Evolutionary conservation across 306 rosid species (phyloP).

Genomic region (Hylodesmum podocarpum): DNA sequence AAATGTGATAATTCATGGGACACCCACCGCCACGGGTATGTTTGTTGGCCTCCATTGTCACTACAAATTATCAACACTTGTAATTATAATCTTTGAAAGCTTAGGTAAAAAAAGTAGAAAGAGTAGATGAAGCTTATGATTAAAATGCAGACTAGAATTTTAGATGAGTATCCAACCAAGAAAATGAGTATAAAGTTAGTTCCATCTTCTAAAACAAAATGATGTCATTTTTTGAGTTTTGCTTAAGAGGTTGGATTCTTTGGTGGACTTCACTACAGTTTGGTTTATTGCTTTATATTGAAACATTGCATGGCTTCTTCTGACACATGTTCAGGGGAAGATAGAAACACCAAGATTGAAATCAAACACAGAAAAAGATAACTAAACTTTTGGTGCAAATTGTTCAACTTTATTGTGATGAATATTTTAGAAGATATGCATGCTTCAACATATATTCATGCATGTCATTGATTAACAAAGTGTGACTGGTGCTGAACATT

Average conservation of each 20-base stretch:
- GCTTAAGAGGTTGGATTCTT: slow-evolving; percentile 57
- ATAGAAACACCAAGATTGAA: slow-evolving; percentile 17
- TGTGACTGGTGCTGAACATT: neutral
- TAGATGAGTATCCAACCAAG: slow-evolving; percentile 55
- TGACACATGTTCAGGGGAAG: slow-evolving; percentile 19
- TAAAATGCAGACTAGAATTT: slow-evolving; percentile 52
- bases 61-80: slow-evolving; percentile 47
- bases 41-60: slow-evolving; percentile 69
- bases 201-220: slow-evolving; percentile 69
- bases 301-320: slow-evolving; percentile 31
- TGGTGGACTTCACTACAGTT: slow-evolving; percentile 31
- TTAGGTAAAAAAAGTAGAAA: slow-evolving; percentile 36
- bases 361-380: slow-evolving; percentile 17
- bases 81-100: slow-evolving; percentile 66
- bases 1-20: slow-evolving; percentile 55
- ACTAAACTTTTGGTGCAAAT: slow-evolving; percentile 23
- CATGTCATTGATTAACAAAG: slow-evolving; percentile 26
- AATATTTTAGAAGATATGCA: slow-evolving; percentile 5
- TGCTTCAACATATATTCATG: slow-evolving; percentile 15
- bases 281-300: slow-evolving; percentile 38
- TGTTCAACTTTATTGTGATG: slow-evolving; percentile 23
- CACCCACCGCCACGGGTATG: slow-evolving; percentile 56
- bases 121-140: slow-evolving; percentile 46
- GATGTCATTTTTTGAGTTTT: slow-evolving; percentile 53
- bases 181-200: slow-evolving; percentile 46